phyloP scores from a whole-genome alignment of 305 asterid genomes.

The Solanum hybrid region DNA sequence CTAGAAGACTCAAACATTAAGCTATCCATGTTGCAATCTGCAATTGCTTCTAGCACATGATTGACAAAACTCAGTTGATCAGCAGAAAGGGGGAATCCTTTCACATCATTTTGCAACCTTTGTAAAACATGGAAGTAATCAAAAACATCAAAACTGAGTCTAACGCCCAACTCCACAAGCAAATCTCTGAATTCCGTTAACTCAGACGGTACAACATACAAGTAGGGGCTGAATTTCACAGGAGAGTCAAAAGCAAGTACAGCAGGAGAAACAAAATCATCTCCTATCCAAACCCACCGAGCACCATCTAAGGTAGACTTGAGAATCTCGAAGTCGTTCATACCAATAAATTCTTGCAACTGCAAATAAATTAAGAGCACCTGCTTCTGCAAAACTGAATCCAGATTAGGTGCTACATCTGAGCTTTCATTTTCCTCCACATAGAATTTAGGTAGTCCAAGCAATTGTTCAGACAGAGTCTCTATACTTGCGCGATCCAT shows the following conservation, averaged over 20 bases:
- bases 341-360: slow-evolving; percentile 56
- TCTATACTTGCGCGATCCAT: slow-evolving; percentile 40
- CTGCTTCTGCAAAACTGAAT: slow-evolving; percentile 56
- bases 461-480: slow-evolving; percentile 58
- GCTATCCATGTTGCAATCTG: slow-evolving; percentile 52
- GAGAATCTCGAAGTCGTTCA: slow-evolving; percentile 43
- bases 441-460: slow-evolving; percentile 58
- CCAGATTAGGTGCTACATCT: slow-evolving; percentile 15
- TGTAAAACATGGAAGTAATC: slow-evolving; percentile 65
- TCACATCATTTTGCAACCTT: slow-evolving; percentile 61
- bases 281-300: slow-evolving; percentile 97
- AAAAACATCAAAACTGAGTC: slow-evolving; percentile 58
- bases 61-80: slow-evolving; percentile 84
- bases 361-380: slow-evolving; percentile 59
- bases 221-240: slow-evolving; percentile 87
- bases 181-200: slow-evolving; percentile 69
- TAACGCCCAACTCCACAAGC: slow-evolving; percentile 85
- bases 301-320: slow-evolving; percentile 53
- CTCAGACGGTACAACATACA: slow-evolving; percentile 94
- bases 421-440: slow-evolving; percentile 32
- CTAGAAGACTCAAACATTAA: slow-evolving; percentile 35
- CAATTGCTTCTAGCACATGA: slow-evolving; percentile 74
- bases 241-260: slow-evolving; percentile 97
- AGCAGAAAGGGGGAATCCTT: slow-evolving; percentile 48
- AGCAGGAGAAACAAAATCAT: slow-evolving; percentile 76